Percentiles rank a stretch among this genome's conserved stretches.
Conservation (phyloP, 2,329 filamentous ascomycete species). For the Diaporthe longicolla region DNA sequence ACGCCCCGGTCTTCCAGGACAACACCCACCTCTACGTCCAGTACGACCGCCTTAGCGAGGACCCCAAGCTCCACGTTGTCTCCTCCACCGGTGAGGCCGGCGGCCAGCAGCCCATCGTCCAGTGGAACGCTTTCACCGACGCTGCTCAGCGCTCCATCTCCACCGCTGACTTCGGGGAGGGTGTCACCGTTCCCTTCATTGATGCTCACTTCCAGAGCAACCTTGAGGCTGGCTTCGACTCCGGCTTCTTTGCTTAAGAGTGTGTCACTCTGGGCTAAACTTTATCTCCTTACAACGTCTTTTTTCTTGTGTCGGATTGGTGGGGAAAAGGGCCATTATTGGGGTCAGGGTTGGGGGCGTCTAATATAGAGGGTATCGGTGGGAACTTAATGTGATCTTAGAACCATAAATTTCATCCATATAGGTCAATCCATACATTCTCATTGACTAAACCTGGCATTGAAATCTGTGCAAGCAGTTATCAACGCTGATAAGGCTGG, state of each 20-base stretch:
- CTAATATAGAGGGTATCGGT: slow-evolving; percentile 2
- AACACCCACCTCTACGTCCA: slow-evolving; percentile 31
- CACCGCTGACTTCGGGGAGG: slow-evolving; percentile 19
- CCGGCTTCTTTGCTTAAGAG: slow-evolving; percentile 26
- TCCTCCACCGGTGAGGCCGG: slow-evolving; percentile 9
- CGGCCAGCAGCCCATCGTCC: slow-evolving; percentile 23
- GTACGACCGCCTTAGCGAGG: slow-evolving; percentile 16
- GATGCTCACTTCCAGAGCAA: slow-evolving; percentile 10
- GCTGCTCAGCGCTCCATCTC: slow-evolving; percentile 8
- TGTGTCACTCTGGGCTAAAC: not conserved
- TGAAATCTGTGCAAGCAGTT: not conserved
- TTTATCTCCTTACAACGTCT: slow-evolving; percentile 4
- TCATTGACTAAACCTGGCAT: not conserved
- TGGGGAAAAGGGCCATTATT: not conserved
- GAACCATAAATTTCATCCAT: not conserved
- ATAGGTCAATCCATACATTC: slow-evolving; percentile 8
- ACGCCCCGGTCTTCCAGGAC: slow-evolving; percentile 20
- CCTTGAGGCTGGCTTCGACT: slow-evolving; percentile 15
- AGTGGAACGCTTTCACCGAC: slow-evolving; percentile 22
- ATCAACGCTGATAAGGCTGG: too few species aligned
- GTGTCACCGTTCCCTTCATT: slow-evolving; percentile 20
- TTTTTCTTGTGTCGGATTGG: slow-evolving; percentile 5
- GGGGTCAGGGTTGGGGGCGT: slow-evolving; percentile 4
- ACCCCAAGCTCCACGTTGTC: slow-evolving; percentile 19
- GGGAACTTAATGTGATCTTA: slow-evolving; percentile 13